Base-by-base conservation (phyloP, 2,329 filamentous ascomycete genomes). In the Paraphaeosphaeria sporulosa region DNA sequence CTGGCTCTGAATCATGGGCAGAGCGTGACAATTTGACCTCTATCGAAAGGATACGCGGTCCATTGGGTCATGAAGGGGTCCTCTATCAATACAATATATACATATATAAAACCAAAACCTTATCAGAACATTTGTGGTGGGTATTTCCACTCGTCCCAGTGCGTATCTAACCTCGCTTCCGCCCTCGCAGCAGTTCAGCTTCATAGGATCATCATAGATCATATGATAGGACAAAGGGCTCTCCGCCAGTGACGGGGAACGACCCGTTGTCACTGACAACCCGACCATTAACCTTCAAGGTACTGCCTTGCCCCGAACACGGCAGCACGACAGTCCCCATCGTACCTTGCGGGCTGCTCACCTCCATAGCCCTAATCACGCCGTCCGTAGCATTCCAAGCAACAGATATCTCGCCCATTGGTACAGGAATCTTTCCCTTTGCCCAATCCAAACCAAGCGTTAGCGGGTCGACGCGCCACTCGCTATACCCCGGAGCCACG, bases 301-400 rank as follows among this genome's bases (percentile, higher is more conserved):
- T 27, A 27, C 44, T 25, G 9, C 17, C 27, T 17, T 19, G 13
- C 51, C 5, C 4, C 27, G 10, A 30, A 2, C 8, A 50, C 34
- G 51, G 44, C 21, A 57, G 8, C 23, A 30, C 34, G 3, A 57
- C 46, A 8, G 23, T 50, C 1, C 55, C 55, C 27, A 2, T 40
- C 9, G 57, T 55, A 23, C 34, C 32, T 4, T 34, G 4, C 17
- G 43, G 51, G 36, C 57, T 55, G 43, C 3, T 44, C 17, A 55
- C 34, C 17, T 59, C 52, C 15, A n/a, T n/a, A n/a, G n/a, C n/a
- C n/a, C n/a, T n/a, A n/a, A 55, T 47, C 10, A 61, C 30, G 27
- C 43, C 30, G 1, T 25, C 40, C 38, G 61, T 57, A 25, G 58
- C 61, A 38, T 64, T 62, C 62, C 59, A 64, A 6, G 53, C 36